phyloP scores from a whole-genome alignment of 345 rosid genomes.

The Populus davidiana region DNA sequence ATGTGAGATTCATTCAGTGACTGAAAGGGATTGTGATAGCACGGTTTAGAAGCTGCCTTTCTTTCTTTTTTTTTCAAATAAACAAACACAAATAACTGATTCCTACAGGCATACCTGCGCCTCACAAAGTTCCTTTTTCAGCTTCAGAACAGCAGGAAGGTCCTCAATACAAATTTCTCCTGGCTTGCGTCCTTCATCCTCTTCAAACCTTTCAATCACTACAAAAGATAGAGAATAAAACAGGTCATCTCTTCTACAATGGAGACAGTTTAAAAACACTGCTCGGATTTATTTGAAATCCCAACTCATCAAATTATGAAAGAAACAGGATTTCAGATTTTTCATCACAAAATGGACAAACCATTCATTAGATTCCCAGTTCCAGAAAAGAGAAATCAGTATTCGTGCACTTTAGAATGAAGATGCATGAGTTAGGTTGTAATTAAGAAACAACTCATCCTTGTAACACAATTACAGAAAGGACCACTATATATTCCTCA shows the following conservation, averaged over 20 bases:
- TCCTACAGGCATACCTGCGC: constrained; percentile 45
- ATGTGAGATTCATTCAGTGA: constrained; percentile 53
- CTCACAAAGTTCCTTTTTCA: constrained; percentile 67
- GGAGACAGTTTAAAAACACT: background rate
- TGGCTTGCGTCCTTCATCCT: constrained; percentile 50
- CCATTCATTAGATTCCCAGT: background rate
- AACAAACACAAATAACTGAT: background rate
- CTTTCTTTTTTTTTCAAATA: background rate
- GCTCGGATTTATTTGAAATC: background rate
- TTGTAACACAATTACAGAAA: background rate
- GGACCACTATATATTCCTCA: background rate
- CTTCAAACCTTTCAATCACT: constrained; percentile 83
- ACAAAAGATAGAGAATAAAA: constrained; percentile 3
- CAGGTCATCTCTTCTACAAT: background rate
- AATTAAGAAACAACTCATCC: background rate
- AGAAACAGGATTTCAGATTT: background rate
- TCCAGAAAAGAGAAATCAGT: background rate
- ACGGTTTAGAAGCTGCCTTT: constrained; percentile 1
- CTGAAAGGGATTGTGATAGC: constrained; percentile 32
- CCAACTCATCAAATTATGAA: background rate
- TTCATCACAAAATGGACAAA: background rate
- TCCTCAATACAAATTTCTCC: constrained; percentile 53
- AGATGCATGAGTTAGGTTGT: background rate
- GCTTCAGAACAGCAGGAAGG: constrained; percentile 57
- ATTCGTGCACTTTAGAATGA: background rate